Percentiles rank a stretch among this genome's conserved stretches.
Conservation (phyloP, 768 basidiomycete genomes). For the Harrya chromipes region DNA sequence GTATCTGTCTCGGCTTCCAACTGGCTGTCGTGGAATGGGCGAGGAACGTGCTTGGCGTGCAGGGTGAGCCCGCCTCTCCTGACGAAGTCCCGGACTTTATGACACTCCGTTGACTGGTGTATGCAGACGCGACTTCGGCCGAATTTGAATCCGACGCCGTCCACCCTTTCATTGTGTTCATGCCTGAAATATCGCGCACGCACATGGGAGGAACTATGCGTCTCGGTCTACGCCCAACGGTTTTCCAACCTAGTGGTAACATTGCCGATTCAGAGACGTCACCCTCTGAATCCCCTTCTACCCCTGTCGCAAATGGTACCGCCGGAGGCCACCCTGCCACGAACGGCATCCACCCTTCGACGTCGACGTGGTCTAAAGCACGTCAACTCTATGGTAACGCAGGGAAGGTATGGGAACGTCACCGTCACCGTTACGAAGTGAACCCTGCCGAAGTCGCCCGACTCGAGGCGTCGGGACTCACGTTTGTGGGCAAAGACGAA, state of each 20-base stretch:
- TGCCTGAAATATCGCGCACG: constrained; percentile 98
- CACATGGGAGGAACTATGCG: constrained; percentile 99
- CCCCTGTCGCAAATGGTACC: constrained; percentile 5
- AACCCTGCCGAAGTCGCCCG: constrained; percentile 82
- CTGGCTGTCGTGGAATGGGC: constrained; percentile 96
- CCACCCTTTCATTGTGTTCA: constrained; percentile 88
- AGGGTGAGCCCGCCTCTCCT: constrained; percentile 41
- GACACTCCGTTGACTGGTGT: constrained; percentile 9
- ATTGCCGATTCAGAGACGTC: constrained; percentile 13
- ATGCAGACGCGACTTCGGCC: constrained; percentile 74
- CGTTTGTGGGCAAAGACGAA: constrained; percentile 88
- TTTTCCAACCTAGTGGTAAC: constrained; percentile 58
- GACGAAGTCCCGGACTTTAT: background rate
- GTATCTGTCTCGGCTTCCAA: constrained; percentile 98
- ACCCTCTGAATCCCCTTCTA: constrained; percentile 7
- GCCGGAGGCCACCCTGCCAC: background rate
- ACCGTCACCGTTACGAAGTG: constrained; percentile 94
- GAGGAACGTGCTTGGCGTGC: constrained; percentile 71
- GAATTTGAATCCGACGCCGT: constrained; percentile 67
- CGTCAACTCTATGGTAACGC: constrained; percentile 82
- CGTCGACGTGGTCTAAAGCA: constrained; percentile 66
- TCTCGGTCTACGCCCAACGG: constrained; percentile 93
- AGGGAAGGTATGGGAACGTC: constrained; percentile 89
- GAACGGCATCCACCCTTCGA: constrained; percentile 28
- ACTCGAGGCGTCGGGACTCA: constrained; percentile 69